A percentile compares a stretch with the other conserved stretches of the same genome.
These are phyloP conservation scores for Stephanodiscus triporus DNA, from an alignment of 108 stramenopile species.

Conservation along the genomic window DNA sequence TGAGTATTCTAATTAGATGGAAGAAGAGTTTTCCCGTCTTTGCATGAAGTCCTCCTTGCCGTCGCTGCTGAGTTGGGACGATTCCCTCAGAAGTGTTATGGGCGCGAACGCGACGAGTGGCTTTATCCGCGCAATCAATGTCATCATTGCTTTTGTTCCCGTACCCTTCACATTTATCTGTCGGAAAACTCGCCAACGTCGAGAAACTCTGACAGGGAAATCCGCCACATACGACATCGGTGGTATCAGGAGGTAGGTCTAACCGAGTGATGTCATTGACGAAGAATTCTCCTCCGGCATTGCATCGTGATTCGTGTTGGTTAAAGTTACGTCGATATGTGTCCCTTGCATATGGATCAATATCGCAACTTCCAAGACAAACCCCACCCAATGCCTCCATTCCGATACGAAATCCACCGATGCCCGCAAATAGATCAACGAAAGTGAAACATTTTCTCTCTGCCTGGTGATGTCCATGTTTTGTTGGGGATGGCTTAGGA, in stretches of 20 bases:
- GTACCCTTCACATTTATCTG: neutral
- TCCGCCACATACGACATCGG: constrained; percentile 30
- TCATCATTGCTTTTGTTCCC: neutral
- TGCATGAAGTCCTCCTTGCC: constrained; percentile 15
- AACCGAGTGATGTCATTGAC: constrained; percentile 26
- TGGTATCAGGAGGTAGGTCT: constrained; percentile 11
- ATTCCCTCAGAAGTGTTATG: too few relatives aligned
- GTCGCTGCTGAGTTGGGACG: too few relatives aligned
- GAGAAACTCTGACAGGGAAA: constrained; percentile 46
- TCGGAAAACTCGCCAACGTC: constrained; percentile 24
- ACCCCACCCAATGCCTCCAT: constrained; percentile 27
- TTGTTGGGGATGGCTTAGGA: neutral
- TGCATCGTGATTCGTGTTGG: neutral
- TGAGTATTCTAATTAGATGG: constrained; percentile 23
- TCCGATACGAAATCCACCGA: constrained; percentile 42
- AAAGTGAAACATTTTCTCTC: constrained; percentile 25
- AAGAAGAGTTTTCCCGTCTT: constrained; percentile 22
- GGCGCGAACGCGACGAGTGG: too few relatives aligned
- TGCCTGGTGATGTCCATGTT: neutral
- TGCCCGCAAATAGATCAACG: constrained; percentile 46
- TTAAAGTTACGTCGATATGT: constrained; percentile 34
- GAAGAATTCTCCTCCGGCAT: constrained; percentile 4
- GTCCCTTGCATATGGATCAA: constrained; percentile 21
- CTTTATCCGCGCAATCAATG: too few relatives aligned
- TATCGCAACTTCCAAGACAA: constrained; percentile 31